These are phyloP conservation scores for Prunus persica DNA, from an alignment of 306 rosid species.

Conservation along the genomic window DNA sequence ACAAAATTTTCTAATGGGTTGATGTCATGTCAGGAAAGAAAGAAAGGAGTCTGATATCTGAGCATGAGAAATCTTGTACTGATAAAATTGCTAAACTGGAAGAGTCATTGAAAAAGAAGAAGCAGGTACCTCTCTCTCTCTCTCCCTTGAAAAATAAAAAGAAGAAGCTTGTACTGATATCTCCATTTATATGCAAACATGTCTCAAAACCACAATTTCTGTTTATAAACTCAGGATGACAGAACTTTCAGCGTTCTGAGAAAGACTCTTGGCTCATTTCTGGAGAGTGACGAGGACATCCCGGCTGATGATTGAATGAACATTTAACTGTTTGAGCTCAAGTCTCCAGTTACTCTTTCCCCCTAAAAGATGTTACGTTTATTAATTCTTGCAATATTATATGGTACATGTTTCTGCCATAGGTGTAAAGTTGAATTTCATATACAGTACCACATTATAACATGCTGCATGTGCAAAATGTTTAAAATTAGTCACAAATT, in stretches of 20 bases:
- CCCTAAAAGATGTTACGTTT: background rate
- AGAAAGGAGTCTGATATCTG: slow-evolving; percentile 65
- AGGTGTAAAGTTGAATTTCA: background rate
- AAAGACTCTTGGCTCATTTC: slow-evolving; percentile 84
- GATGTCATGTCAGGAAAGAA: slow-evolving; percentile 62
- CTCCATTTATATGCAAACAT: background rate
- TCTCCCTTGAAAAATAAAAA: background rate
- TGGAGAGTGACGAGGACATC: slow-evolving; percentile 75
- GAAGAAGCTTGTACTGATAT: too few relatives aligned
- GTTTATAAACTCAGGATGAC: slow-evolving; percentile 54
- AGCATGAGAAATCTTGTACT: slow-evolving; percentile 71
- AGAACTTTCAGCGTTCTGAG: slow-evolving; percentile 82
- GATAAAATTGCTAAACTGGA: slow-evolving; percentile 70
- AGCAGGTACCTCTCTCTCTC: slow-evolving; percentile 45
- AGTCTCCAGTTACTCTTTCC: background rate
- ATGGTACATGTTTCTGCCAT: background rate
- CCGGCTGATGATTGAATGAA: slow-evolving; percentile 67
- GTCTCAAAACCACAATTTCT: slow-evolving; percentile 9
- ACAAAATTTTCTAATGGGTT: slow-evolving; percentile 4
- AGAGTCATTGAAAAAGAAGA: slow-evolving; percentile 84
- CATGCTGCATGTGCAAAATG: background rate
- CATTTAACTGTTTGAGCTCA: background rate
- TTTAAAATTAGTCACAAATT: background rate
- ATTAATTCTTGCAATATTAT: background rate
- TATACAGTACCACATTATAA: background rate